These are phyloP conservation scores for Cenococcum geophilum DNA, from an alignment of 495 filamentous ascomycete species.

Conservation along the genomic window DNA sequence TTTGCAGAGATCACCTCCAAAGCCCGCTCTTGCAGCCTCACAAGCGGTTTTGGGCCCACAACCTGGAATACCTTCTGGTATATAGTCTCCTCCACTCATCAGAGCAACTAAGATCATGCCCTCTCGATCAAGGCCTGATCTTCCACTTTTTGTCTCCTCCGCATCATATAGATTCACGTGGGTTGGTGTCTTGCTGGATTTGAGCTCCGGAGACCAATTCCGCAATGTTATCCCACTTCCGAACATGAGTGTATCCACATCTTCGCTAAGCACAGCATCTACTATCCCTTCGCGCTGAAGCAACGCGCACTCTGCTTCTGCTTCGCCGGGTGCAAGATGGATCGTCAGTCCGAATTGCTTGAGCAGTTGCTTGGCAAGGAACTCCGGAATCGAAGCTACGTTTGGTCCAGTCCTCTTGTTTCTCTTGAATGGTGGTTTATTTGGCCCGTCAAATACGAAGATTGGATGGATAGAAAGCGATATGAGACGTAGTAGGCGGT, in stretches of 20 bases:
- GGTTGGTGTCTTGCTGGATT: constrained; percentile 61
- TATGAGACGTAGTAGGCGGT: constrained; percentile 78
- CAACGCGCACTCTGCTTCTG: constrained; percentile 91
- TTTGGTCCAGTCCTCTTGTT: constrained; percentile 54
- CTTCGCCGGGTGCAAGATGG: constrained; percentile 89
- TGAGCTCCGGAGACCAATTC: constrained; percentile 74
- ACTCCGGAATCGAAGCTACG: constrained; percentile 44
- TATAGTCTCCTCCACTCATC: constrained; percentile 94
- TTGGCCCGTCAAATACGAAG: constrained; percentile 90
- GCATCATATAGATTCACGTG: constrained; percentile 77
- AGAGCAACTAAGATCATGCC: constrained; percentile 94
- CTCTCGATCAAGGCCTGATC: constrained; percentile 60
- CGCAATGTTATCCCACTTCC: constrained; percentile 71
- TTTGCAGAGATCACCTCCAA: constrained; percentile 70
- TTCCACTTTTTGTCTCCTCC: constrained; percentile 46
- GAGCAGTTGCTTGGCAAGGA: constrained; percentile 63
- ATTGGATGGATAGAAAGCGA: constrained; percentile 75
- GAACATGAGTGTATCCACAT: constrained; percentile 98
- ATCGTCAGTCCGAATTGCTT: constrained; percentile 77
- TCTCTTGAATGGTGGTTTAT: constrained; percentile 87
- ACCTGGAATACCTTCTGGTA: constrained; percentile 79
- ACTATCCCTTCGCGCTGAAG: constrained; percentile 80
- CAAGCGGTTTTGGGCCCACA: constrained; percentile 84
- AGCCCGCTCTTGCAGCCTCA: constrained; percentile 84
- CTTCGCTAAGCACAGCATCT: constrained; percentile 92